These are phyloP conservation scores for Sugiyamaella novakii DNA, from an alignment of 1,139 yeast species.

Conservation along the genomic window DNA sequence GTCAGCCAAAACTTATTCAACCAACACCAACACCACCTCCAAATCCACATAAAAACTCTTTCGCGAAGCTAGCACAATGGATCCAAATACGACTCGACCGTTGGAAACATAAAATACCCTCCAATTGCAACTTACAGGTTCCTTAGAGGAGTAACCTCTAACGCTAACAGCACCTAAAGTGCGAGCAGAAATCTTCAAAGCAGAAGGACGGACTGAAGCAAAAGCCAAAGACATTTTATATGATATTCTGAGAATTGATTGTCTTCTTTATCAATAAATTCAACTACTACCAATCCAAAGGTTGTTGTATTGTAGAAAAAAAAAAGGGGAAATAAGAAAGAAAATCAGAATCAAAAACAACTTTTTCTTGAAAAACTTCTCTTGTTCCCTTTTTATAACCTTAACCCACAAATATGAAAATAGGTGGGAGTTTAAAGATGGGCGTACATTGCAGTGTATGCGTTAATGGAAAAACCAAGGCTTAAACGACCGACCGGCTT, in stretches of 20 bases:
- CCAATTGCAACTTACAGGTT: constrained; percentile 38
- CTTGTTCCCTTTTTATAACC: constrained; percentile 16
- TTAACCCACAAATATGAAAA: background rate
- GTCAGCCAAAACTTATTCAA: too few relatives aligned
- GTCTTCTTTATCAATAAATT: background rate
- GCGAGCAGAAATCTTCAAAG: constrained; percentile 30
- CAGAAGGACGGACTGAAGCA: constrained; percentile 31
- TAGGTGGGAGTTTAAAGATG: background rate
- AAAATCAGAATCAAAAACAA: constrained; percentile 5
- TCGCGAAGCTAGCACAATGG: too few relatives aligned
- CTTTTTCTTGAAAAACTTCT: constrained; percentile 2
- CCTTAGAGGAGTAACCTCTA: constrained; percentile 42
- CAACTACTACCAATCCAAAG: constrained; percentile 8
- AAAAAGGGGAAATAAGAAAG: constrained; percentile 6
- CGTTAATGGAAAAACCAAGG: background rate
- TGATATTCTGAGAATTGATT: background rate
- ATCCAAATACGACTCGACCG: too few relatives aligned
- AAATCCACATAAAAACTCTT: too few relatives aligned
- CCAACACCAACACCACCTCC: too few relatives aligned
- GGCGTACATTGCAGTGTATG: background rate
- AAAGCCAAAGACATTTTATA: constrained; percentile 28
- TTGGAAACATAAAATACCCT: too few relatives aligned
- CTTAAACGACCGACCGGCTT: background rate
- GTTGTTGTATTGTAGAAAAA: constrained; percentile 6
- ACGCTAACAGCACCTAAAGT: constrained; percentile 31